Percentiles rank a stretch among this genome's conserved stretches.
These are phyloP conservation scores for Rhododendron vialii DNA, from an alignment of 148 eudicot genomes.

Conservation along the genomic window DNA sequence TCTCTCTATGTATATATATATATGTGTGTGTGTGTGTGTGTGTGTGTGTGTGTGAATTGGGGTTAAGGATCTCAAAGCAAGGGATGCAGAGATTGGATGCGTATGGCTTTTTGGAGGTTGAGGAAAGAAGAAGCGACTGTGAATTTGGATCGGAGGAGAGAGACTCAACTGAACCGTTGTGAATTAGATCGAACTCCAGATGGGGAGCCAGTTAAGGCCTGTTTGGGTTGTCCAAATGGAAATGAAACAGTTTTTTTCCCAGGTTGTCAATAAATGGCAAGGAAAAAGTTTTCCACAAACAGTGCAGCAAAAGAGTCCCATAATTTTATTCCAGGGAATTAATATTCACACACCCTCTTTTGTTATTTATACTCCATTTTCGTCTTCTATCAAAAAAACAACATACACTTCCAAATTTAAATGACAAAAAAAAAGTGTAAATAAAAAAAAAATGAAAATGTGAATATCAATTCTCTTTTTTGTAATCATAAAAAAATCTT, in stretches of 20 bases:
- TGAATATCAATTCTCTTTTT: too few species aligned
- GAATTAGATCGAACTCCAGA: conserved; percentile 4
- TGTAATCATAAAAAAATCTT: too few species aligned
- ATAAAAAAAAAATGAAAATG: too few species aligned
- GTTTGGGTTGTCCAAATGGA: not conserved
- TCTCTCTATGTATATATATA: not conserved
- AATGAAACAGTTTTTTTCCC: not conserved
- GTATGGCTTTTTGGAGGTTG: not conserved
- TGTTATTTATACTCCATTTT: too few species aligned
- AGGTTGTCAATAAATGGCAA: not conserved
- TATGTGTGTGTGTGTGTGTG: too few species aligned
- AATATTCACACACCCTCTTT: too few species aligned
- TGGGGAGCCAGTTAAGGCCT: not conserved
- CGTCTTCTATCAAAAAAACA: too few species aligned
- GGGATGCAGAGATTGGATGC: not conserved
- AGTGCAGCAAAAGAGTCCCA: too few species aligned
- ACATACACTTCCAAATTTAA: too few species aligned
- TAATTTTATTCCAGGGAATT: too few species aligned
- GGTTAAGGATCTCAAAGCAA: not conserved
- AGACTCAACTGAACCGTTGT: not conserved
- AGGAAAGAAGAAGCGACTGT: not conserved
- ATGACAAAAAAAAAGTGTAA: too few species aligned
- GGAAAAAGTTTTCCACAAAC: too few species aligned
- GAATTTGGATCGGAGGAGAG: not conserved
- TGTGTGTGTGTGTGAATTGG: not conserved